A percentile compares a stretch with the other conserved stretches of the same genome.
Conservation (phyloP, 1,139 yeast species). For the Candida tetrigidarum region DNA sequence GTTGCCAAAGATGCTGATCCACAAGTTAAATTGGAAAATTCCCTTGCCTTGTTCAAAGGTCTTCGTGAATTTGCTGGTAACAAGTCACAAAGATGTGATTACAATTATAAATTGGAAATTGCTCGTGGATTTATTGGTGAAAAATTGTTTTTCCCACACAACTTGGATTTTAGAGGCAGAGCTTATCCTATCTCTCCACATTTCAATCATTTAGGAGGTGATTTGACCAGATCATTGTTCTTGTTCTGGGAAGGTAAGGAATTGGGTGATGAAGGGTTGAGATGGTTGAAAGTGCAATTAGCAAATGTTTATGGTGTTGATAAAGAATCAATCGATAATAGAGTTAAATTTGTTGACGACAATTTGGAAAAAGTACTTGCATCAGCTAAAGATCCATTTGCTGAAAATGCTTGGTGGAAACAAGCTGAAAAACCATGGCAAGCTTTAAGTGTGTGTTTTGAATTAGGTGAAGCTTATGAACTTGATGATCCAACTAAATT, state of each 20-base stretch:
- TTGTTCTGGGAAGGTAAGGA: conserved; percentile 87
- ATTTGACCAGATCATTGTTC: conserved; percentile 83
- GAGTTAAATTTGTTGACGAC: conserved; percentile 73
- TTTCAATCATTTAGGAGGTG: conserved; percentile 85
- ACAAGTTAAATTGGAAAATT: conserved; percentile 67
- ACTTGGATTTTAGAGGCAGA: conserved; percentile 93
- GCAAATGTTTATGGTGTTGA: conserved; percentile 90
- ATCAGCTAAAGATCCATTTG: conserved; percentile 74
- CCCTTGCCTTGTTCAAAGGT: conserved; percentile 57
- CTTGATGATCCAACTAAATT: conserved; percentile 75
- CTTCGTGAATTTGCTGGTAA: conserved; percentile 65
- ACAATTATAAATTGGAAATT: conserved; percentile 90
- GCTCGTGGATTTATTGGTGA: conserved; percentile 94
- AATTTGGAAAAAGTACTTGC: conserved; percentile 64
- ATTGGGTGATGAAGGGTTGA: conserved; percentile 74
- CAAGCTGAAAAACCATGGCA: conserved; percentile 97
- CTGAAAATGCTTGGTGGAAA: conserved; percentile 74
- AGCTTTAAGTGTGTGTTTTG: conserved; percentile 84
- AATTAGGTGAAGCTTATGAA: conserved; percentile 71
- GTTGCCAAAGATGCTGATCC: conserved; percentile 79
- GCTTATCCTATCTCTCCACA: conserved; percentile 93
- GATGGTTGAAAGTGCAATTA: conserved; percentile 89
- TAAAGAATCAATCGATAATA: conserved; percentile 77
- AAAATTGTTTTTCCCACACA: conserved; percentile 91
- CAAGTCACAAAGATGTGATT: conserved; percentile 91